Evolutionary conservation across 495 filamentous ascomycete species (phyloP).

Genomic region (Parmelia sp.): DNA sequence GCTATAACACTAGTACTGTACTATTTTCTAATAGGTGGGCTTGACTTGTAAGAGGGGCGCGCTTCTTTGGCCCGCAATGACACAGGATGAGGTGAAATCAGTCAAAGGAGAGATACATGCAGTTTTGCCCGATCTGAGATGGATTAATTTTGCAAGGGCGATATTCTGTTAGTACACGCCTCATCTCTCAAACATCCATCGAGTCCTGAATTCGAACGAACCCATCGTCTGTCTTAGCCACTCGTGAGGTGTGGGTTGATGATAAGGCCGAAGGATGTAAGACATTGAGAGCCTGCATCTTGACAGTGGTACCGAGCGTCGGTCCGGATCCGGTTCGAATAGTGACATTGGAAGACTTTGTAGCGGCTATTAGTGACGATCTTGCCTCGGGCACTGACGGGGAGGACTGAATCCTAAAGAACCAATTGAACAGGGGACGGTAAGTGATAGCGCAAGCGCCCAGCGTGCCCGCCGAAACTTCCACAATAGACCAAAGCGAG

Average conservation of each 20-base stretch:
- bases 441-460: constrained; percentile 9
- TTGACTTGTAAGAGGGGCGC: too few species aligned
- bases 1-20: too few species aligned
- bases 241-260: background rate
- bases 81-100: too few species aligned
- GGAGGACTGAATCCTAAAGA: background rate
- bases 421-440: constrained; percentile 14
- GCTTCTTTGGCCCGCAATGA: too few species aligned
- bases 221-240: background rate
- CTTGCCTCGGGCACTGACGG: background rate
- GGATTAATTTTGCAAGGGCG: too few species aligned
- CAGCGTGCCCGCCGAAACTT: constrained; percentile 1
- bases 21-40: too few species aligned
- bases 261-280: background rate
- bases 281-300: background rate
- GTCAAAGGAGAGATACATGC: too few species aligned
- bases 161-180: too few species aligned
- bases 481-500: constrained; percentile 9
- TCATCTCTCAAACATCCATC: background rate
- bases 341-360: background rate
- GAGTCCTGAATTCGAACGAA: background rate
- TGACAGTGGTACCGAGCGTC: background rate
- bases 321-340: background rate
- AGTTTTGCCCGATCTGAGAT: too few species aligned
- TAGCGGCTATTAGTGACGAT: background rate